These are phyloP conservation scores for Hypoxylon fuscum DNA, from an alignment of 495 filamentous ascomycete species.

Conservation along the genomic window DNA sequence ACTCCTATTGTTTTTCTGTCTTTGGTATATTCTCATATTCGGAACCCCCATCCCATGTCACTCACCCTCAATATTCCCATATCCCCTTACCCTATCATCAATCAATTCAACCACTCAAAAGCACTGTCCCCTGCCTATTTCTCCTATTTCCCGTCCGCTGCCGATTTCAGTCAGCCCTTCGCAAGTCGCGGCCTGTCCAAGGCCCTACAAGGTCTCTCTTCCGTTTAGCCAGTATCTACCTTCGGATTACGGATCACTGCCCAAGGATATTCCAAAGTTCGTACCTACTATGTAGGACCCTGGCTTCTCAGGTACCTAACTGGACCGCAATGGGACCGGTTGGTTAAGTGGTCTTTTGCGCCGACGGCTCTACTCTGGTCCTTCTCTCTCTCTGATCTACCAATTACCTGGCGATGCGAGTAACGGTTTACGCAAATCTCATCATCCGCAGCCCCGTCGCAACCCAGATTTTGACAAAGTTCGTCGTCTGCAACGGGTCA, in stretches of 20 bases:
- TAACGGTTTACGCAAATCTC: slow-evolving; percentile 18
- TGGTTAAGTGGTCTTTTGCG: slow-evolving; percentile 14
- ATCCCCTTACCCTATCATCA: slow-evolving; percentile 14
- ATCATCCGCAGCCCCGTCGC: not conserved
- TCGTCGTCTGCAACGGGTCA: slow-evolving; percentile 4
- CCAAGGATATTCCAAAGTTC: slow-evolving; percentile 32
- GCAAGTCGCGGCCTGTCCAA: slow-evolving; percentile 24
- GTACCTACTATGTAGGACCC: slow-evolving; percentile 18
- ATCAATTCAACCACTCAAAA: slow-evolving; percentile 13
- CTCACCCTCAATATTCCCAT: slow-evolving; percentile 21
- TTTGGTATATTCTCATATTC: slow-evolving; percentile 2
- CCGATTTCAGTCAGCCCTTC: slow-evolving; percentile 8
- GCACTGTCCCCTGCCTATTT: slow-evolving; percentile 13
- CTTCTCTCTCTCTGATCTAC: not conserved
- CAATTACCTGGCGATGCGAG: slow-evolving; percentile 10
- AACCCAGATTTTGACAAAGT: not conserved
- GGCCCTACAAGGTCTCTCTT: slow-evolving; percentile 27
- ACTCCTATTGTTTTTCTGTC: slow-evolving; percentile 14
- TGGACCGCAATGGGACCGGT: slow-evolving; percentile 36
- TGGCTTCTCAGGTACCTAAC: slow-evolving; percentile 28
- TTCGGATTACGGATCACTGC: slow-evolving; percentile 39
- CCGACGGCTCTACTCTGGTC: slow-evolving; percentile 23
- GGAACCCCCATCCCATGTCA: slow-evolving; percentile 17
- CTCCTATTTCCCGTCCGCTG: slow-evolving; percentile 20
- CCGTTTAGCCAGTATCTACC: slow-evolving; percentile 41